phyloP scores from a whole-genome alignment of 768 basidiomycete genomes.

The Lactifluus echinatus region DNA sequence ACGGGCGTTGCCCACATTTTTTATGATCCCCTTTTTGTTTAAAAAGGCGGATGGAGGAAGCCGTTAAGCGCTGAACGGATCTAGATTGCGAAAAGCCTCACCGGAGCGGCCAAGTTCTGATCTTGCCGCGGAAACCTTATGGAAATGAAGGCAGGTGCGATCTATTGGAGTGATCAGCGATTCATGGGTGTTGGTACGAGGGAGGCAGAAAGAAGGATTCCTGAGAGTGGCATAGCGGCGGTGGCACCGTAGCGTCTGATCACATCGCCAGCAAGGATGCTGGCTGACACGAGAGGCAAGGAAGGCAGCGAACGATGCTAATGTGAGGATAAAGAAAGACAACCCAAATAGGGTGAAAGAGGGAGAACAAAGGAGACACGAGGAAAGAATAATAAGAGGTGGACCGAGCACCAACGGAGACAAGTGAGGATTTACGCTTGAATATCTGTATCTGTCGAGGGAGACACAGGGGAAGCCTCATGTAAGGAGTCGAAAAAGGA shows the following conservation, averaged over 20 bases:
- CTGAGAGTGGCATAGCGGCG: background rate
- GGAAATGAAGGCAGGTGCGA: background rate
- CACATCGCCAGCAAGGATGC: constrained; percentile 8
- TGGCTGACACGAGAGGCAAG: constrained; percentile 4
- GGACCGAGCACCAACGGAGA: background rate
- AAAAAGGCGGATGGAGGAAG: too few relatives aligned
- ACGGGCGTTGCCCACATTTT: background rate
- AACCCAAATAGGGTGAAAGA: background rate
- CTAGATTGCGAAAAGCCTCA: background rate
- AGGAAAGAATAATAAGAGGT: constrained; percentile 10
- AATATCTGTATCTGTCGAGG: background rate
- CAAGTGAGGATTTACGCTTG: constrained; percentile 4
- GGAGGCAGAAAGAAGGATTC: background rate
- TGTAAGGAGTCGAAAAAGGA: constrained; percentile 12
- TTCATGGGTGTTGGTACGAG: background rate
- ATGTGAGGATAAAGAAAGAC: constrained; percentile 7
- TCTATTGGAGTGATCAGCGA: constrained; percentile 11
- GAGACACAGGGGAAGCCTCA: background rate
- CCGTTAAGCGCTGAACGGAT: background rate
- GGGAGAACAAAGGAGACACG: constrained; percentile 1
- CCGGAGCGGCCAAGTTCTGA: background rate
- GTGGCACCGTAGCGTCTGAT: constrained; percentile 15
- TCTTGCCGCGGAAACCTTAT: constrained; percentile 1
- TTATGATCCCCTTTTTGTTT: constrained; percentile 2
- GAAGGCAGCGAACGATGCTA: background rate